Base-by-base conservation (phyloP, 202 grass and related monocot genomes). In the Cymbopogon flexuosus region DNA sequence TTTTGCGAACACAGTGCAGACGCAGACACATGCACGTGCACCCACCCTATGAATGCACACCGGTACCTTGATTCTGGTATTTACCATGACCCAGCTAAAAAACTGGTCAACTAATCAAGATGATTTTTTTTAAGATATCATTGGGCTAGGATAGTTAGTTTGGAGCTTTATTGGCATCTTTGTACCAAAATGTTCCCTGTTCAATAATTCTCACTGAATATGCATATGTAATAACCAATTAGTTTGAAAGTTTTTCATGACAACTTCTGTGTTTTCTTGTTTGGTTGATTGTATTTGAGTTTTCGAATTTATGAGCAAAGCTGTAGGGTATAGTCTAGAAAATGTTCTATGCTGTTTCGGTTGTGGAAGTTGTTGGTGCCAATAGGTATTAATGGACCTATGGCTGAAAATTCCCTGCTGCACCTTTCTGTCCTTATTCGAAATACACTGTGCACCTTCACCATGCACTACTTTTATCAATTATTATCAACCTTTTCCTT, bases 381-480 rank as follows among this genome's bases (percentile, higher is more conserved):
- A 1, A 16, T 68, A 61, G 27, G 61, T 84, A 36, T 73, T 19
- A 41, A 23, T 66, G 27, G 68, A 59, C 65, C 23, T 71, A 36
- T 36, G 7, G 58, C 23, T 56, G 52, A 73, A 66, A 68, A 35
- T 60, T 58, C 54, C 24, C 24, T 47, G 47, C 69, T 68, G 47
- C 33, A 6, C 34, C 31, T 70, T 69, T 51, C 0, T 73, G 58
- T 41, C n/a, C 15, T 73, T 47, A 10, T 67, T 31, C 0, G 1
- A 73, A 83, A 29, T 83, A 67, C 29, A 68, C 37, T 64, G 68
- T 79, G 37, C 47, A 73, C n/a, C 19, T 22, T 57, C 72, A 79
- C 0, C 40, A 79, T 65, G 49, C 29, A 31, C 16, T 79, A 61
- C 16, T 41, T 79, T 78, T 47, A 36, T 73, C 47, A 45, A n/a